Evolutionary conservation across 441 rosid genomes (phyloP).

Genomic region (Pelargonium cotyledonis): DNA sequence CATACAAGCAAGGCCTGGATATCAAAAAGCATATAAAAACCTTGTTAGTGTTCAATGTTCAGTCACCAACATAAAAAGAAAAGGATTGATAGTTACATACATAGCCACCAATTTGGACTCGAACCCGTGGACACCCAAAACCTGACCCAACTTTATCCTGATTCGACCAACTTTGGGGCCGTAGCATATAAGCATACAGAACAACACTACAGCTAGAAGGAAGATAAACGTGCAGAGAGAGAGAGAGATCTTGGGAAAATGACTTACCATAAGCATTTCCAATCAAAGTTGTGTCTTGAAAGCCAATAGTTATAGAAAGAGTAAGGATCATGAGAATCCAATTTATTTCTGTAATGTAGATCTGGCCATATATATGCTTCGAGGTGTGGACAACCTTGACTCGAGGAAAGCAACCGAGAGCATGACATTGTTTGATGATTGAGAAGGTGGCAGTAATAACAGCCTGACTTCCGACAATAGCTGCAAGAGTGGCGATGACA

Average conservation of each 20-base stretch:
- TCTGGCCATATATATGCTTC: conserved; percentile 59
- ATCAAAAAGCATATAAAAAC: conserved; percentile 5
- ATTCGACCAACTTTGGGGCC: background rate
- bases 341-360: conserved; percentile 91
- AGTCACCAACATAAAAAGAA: background rate
- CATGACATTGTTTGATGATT: conserved; percentile 79
- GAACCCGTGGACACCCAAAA: conserved; percentile 5
- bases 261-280: conserved; percentile 91
- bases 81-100: conserved; percentile 15
- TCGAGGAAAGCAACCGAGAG: conserved; percentile 94
- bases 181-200: background rate
- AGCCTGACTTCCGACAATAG: conserved; percentile 85
- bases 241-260: background rate
- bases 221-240: background rate
- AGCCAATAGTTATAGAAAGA: conserved; percentile 70
- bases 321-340: conserved; percentile 92
- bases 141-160: too few species aligned
- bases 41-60: background rate
- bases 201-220: background rate
- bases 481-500: conserved; percentile 78
- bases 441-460: conserved; percentile 84
- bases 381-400: conserved; percentile 90
- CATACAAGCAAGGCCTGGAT: conserved; percentile 74
- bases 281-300: conserved; percentile 59
- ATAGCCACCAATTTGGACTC: background rate